These are phyloP conservation scores for Claviceps sp. DNA, from an alignment of 2,329 filamentous ascomycete genomes.

Conservation along the genomic window DNA sequence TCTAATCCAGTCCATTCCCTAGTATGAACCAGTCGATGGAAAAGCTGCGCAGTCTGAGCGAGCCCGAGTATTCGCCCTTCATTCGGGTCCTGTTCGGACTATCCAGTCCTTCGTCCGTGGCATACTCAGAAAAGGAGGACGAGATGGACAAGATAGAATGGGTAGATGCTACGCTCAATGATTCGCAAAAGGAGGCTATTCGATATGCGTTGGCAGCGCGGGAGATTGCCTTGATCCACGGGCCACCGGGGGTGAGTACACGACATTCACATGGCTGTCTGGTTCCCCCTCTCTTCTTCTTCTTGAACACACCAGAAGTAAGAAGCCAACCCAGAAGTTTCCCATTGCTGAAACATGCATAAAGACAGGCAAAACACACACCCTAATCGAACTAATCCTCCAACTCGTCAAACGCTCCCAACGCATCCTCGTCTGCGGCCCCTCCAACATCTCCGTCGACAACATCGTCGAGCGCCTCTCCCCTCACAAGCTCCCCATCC, in stretches of 20 bases:
- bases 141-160: constrained; percentile 38
- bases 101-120: constrained; percentile 35
- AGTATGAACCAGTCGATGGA: constrained; percentile 54
- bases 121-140: constrained; percentile 28
- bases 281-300: background rate
- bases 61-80: constrained; percentile 45
- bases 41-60: constrained; percentile 42
- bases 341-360: background rate
- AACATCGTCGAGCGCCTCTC: constrained; percentile 92
- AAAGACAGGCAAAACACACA: constrained; percentile 89
- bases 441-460: constrained; percentile 94
- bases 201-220: constrained; percentile 71
- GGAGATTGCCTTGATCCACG: constrained; percentile 84
- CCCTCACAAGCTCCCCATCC: constrained; percentile 70
- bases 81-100: constrained; percentile 50
- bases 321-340: background rate
- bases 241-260: constrained; percentile 59
- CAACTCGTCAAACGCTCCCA: constrained; percentile 65
- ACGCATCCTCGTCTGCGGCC: constrained; percentile 83
- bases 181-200: constrained; percentile 55
- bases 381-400: constrained; percentile 87
- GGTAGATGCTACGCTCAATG: constrained; percentile 49
- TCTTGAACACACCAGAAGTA: background rate
- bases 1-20: background rate
- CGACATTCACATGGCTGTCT: background rate